A percentile compares a stretch with the other conserved stretches of the same genome.
Evolutionary conservation across 2,329 filamentous ascomycete genomes (phyloP).

Genomic region (Metarhizium brunneum): DNA sequence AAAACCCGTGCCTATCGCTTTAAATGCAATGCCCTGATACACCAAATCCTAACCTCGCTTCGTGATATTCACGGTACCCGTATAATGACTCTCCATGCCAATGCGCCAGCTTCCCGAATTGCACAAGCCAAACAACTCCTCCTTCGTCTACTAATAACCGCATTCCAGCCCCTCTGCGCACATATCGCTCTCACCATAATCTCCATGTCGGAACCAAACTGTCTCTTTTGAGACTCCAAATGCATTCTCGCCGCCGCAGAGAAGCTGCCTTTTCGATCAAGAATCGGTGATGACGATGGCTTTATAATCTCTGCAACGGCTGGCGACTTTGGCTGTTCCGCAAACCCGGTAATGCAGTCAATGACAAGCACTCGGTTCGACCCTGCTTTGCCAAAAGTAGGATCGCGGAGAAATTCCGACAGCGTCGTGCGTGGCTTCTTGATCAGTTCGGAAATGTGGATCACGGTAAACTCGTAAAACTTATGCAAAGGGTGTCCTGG

Average conservation of each 20-base stretch:
- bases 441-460: slow-evolving; percentile 50
- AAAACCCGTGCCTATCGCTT: not conserved
- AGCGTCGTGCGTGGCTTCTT: slow-evolving; percentile 35
- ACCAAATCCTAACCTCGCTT: not conserved
- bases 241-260: slow-evolving; percentile 43
- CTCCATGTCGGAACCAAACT: slow-evolving; percentile 57
- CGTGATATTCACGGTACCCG: slow-evolving; percentile 36
- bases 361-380: slow-evolving; percentile 43
- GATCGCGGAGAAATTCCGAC: slow-evolving; percentile 33
- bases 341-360: slow-evolving; percentile 51
- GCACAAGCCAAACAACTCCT: slow-evolving; percentile 66
- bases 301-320: slow-evolving; percentile 27
- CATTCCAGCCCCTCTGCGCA: slow-evolving; percentile 65
- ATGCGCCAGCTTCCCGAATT: slow-evolving; percentile 62
- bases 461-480: slow-evolving; percentile 48
- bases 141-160: slow-evolving; percentile 56
- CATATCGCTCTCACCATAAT: slow-evolving; percentile 64
- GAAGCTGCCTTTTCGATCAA: slow-evolving; percentile 27
- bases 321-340: slow-evolving; percentile 38
- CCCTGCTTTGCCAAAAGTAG: slow-evolving; percentile 22
- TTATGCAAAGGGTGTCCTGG: slow-evolving; percentile 55
- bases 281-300: slow-evolving; percentile 16
- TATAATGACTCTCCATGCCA: slow-evolving; percentile 61
- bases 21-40: not conserved
- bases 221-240: slow-evolving; percentile 45